A percentile compares a stretch with the other conserved stretches of the same genome.
Evolutionary conservation across 1,139 yeast species (phyloP).

Genomic region (Hyphopichia khmerensis): DNA sequence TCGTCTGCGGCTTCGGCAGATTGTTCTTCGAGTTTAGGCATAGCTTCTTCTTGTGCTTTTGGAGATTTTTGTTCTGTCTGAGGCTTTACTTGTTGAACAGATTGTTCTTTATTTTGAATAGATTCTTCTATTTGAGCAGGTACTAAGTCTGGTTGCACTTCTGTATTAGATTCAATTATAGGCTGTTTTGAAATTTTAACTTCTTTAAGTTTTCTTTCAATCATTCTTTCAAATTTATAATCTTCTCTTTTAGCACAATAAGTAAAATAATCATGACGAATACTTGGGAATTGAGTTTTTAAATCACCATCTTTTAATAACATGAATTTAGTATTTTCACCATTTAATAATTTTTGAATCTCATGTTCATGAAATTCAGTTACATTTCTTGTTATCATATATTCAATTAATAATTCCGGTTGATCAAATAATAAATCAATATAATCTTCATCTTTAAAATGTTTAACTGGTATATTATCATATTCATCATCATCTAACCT

Average conservation of each 20-base stretch:
- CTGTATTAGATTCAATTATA: neutral
- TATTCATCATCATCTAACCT: slow-evolving; percentile 8
- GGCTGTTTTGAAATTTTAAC: slow-evolving; percentile 2
- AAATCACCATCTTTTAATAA: slow-evolving; percentile 9
- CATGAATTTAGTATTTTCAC: slow-evolving; percentile 7
- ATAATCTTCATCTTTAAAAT: slow-evolving; percentile 30
- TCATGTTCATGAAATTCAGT: slow-evolving; percentile 35
- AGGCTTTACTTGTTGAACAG: neutral
- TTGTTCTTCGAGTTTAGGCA: no score
- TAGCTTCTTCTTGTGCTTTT: no score
- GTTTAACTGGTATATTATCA: slow-evolving; percentile 15
- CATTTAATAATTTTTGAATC: slow-evolving; percentile 14
- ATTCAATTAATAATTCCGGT: slow-evolving; percentile 26
- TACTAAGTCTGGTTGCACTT: neutral
- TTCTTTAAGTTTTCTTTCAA: slow-evolving; percentile 6
- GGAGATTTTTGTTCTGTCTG: neutral
- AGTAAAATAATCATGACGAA: slow-evolving; percentile 28
- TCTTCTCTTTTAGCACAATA: slow-evolving; percentile 7
- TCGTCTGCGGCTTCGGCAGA: neutral
- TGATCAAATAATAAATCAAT: slow-evolving; percentile 21
- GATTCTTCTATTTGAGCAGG: no score
- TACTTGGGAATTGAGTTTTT: slow-evolving; percentile 9
- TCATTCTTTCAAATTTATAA: slow-evolving; percentile 11
- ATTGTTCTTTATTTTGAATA: no score
- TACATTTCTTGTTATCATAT: slow-evolving; percentile 23